Base-by-base conservation (phyloP, 2,329 filamentous ascomycete genomes). In the Fusarium sp. region DNA sequence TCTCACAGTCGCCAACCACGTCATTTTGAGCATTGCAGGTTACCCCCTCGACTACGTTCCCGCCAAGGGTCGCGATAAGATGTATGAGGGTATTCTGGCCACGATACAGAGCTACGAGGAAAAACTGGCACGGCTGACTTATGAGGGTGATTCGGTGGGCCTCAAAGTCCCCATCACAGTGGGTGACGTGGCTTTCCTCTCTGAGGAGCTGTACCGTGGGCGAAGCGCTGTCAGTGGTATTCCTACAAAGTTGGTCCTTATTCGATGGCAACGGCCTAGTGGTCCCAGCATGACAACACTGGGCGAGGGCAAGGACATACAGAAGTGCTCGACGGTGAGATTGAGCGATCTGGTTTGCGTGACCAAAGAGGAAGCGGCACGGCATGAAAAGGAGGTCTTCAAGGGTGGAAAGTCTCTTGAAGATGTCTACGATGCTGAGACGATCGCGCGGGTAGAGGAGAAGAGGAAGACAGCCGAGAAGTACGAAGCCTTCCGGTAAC, bases 41-140 rank as follows among this genome's bases (percentile, higher is more conserved):
- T 99, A 99, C 70, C 95, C 95, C 0, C 85, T 90, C 43, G 93
- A 96, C 62, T 96, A 95, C 72, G 79, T 92, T 0, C 86, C 88
- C 0, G 87, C 86, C 48, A 97, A 97, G 75, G 87, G 87, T 9
- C 83, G 94, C 14, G 92, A 96, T 43, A 97, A 96, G 78, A 88
- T 97, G 83, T 97, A 97, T 75, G 93, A 97, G 54, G 87, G 88
- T 33, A 90, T 97, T 29, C 78, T 95, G 4, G 87, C 87, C 1
- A 82, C 84, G 17, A 77, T 98, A 2, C 92, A 97, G 72, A 88
- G 87, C 25, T 82, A 85, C 13, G 92, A 97, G 72, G 93, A 96
- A 72, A 89, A 91, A 54, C 73, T 95, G 2, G 87, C 89, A 0
- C 82, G 84, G 3, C 35, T 71, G 2, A 69, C 67, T 7, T 68